phyloP scores from a whole-genome alignment of 768 basidiomycete genomes.

The Dictyophora rubrovolvata region DNA sequence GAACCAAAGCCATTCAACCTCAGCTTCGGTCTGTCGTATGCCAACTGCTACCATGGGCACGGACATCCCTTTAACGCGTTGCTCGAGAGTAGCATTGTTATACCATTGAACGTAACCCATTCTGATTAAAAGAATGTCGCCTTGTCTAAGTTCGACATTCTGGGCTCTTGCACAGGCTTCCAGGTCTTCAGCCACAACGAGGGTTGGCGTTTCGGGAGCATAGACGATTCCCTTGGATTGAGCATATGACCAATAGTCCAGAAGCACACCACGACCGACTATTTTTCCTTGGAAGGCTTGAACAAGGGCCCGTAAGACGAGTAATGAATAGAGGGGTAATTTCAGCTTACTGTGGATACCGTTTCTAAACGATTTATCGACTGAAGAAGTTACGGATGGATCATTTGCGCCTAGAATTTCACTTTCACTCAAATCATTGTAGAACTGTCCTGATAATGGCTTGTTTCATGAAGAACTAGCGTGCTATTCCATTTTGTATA shows the following conservation, averaged over 20 bases:
- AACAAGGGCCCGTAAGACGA: neutral
- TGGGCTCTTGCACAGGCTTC: slow-evolving; percentile 8
- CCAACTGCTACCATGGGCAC: neutral
- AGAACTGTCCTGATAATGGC: neutral
- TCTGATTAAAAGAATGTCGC: slow-evolving; percentile 12
- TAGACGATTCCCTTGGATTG: neutral
- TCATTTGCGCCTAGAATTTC: neutral
- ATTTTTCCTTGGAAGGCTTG: slow-evolving; percentile 4
- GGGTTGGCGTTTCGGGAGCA: neutral
- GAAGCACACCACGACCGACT: slow-evolving; percentile 11
- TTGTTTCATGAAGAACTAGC: too few species aligned
- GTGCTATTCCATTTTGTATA: neutral
- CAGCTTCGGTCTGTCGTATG: neutral
- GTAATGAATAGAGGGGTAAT: neutral
- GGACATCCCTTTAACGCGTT: neutral
- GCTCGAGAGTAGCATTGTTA: neutral
- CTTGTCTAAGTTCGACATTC: slow-evolving; percentile 10
- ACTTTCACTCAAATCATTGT: neutral
- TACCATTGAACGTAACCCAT: slow-evolving; percentile 7
- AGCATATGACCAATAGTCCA: slow-evolving; percentile 9
- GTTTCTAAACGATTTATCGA: slow-evolving; percentile 1
- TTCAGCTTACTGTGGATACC: neutral
- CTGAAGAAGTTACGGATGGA: neutral
- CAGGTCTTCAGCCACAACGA: slow-evolving; percentile 6
- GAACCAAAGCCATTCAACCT: slow-evolving; percentile 9